These are phyloP conservation scores for Tripterygium wilfordii DNA, from an alignment of 177 flowering plant species.

Conservation along the genomic window DNA sequence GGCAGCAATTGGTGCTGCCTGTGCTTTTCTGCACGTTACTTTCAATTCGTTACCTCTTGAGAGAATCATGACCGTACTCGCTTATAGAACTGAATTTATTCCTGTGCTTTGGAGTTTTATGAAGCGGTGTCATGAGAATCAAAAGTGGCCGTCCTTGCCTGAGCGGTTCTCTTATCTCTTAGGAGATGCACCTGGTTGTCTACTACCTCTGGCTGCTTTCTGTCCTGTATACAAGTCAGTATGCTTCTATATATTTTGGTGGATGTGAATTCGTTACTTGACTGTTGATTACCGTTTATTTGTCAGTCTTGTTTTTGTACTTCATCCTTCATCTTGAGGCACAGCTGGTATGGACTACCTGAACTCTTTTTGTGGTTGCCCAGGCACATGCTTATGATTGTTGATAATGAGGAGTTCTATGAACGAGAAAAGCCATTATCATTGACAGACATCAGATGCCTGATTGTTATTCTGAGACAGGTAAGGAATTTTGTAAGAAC, in stretches of 20 bases:
- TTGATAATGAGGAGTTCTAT: conserved; percentile 97
- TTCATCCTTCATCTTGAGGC: no score
- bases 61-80: conserved; percentile 75
- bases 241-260: not conserved
- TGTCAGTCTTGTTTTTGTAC: not conserved
- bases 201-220: conserved; percentile 84
- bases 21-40: conserved; percentile 78
- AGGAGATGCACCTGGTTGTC: conserved; percentile 86
- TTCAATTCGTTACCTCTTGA: conserved; percentile 75
- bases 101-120: conserved; percentile 87
- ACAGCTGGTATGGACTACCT: no score
- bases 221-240: conserved; percentile 95
- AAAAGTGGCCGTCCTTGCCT: conserved; percentile 67
- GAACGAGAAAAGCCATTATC: conserved; percentile 91
- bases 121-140: conserved; percentile 80
- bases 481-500: conserved; percentile 20
- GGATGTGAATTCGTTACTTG: conserved; percentile 1
- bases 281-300: no score
- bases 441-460: conserved; percentile 62
- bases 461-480: conserved; percentile 80
- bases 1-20: conserved; percentile 72
- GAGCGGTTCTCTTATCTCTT: conserved; percentile 47
- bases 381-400: conserved; percentile 95
- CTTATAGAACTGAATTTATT: conserved; percentile 90
- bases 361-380: conserved; percentile 15